A percentile compares a stretch with the other conserved stretches of the same genome.
phyloP scores from a whole-genome alignment of 2,329 filamentous ascomycete genomes.

The Colletotrichum paranaense region DNA sequence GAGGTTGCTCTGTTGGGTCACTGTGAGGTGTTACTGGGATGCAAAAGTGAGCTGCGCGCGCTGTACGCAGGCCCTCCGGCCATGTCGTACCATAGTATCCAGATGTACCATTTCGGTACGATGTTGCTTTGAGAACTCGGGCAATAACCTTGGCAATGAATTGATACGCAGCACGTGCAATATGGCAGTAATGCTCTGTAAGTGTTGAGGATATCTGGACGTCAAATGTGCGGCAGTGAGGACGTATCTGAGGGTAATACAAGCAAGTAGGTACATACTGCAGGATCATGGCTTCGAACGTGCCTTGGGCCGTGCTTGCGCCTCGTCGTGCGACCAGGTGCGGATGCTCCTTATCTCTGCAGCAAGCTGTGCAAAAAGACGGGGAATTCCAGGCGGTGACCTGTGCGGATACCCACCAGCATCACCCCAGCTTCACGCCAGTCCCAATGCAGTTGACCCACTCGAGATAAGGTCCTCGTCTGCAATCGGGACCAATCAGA shows the following conservation, averaged over 20 bases:
- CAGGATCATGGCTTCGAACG: neutral
- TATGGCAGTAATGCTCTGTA: neutral
- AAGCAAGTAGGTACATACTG: neutral
- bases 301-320: neutral
- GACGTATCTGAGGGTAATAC: too few relatives aligned
- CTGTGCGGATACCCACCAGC: conserved; percentile 21
- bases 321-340: conserved; percentile 8
- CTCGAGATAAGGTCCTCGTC: neutral
- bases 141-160: neutral
- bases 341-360: conserved; percentile 14
- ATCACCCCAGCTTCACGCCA: conserved; percentile 17
- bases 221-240: neutral
- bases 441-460: neutral
- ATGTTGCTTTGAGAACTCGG: neutral
- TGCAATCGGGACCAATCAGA: conserved; percentile 19
- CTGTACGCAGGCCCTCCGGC: neutral
- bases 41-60: neutral
- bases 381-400: neutral
- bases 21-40: neutral
- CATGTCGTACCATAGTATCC: neutral
- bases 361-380: neutral
- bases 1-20: conserved; percentile 17
- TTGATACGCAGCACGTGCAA: neutral
- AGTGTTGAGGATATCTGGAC: neutral
- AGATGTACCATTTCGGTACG: neutral